These are phyloP conservation scores for Fusarium setosum DNA, from an alignment of 2,329 filamentous ascomycete species.

Conservation along the genomic window DNA sequence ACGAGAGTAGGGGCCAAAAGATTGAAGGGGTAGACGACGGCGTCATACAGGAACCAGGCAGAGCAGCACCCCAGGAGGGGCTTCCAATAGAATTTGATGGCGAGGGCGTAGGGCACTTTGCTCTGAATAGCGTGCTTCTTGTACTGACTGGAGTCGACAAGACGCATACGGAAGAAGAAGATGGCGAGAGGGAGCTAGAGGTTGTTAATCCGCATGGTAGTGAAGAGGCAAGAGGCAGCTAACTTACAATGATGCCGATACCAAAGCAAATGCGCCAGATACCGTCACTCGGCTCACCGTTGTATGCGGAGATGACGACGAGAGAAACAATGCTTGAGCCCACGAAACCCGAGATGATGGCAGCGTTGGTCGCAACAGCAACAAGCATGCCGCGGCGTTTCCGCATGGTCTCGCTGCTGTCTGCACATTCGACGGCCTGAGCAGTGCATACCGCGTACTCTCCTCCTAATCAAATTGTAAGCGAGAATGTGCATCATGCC, in stretches of 20 bases:
- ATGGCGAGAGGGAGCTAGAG: slow-evolving; percentile 59
- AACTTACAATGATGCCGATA: slow-evolving; percentile 53
- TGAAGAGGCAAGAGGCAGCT: background rate
- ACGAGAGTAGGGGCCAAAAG: slow-evolving; percentile 52
- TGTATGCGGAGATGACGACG: slow-evolving; percentile 28
- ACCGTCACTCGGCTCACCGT: slow-evolving; percentile 35
- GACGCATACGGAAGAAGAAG: slow-evolving; percentile 66
- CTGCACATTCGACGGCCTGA: background rate
- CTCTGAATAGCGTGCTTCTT: slow-evolving; percentile 64
- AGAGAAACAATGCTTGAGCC: slow-evolving; percentile 59
- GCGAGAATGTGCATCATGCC: no score
- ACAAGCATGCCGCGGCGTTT: slow-evolving; percentile 5
- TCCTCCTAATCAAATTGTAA: background rate
- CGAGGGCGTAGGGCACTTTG: slow-evolving; percentile 60
- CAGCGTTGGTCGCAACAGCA: slow-evolving; percentile 19
- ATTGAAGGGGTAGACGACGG: slow-evolving; percentile 57
- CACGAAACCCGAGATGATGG: slow-evolving; percentile 52
- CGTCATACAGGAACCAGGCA: slow-evolving; percentile 67
- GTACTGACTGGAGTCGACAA: slow-evolving; percentile 63
- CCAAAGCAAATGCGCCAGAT: slow-evolving; percentile 62
- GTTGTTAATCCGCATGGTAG: background rate
- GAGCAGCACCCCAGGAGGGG: slow-evolving; percentile 63
- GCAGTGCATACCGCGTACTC: background rate
- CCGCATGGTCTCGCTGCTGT: slow-evolving; percentile 4
- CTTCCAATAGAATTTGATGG: slow-evolving; percentile 66